Evolutionary conservation across 1,284 basidiomycete species (phyloP).

Genomic region (Gomphus bonarii): DNA sequence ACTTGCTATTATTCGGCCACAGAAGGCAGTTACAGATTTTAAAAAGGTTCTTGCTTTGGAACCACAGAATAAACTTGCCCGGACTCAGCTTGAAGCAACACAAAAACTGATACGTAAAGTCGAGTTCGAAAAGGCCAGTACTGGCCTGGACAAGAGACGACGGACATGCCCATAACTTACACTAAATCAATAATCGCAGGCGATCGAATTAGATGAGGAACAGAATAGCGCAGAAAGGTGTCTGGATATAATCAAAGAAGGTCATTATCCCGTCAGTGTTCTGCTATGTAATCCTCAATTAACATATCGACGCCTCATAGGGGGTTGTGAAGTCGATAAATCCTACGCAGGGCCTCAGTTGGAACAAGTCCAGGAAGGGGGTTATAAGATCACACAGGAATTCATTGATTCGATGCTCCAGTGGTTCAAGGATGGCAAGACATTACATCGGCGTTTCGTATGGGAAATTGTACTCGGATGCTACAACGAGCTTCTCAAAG

Average conservation of each 20-base stretch:
- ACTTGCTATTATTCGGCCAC: slow-evolving; percentile 81
- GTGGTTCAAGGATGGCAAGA: slow-evolving; percentile 89
- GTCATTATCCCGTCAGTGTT: slow-evolving; percentile 26
- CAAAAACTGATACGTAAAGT: slow-evolving; percentile 83
- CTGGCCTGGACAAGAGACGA: neutral
- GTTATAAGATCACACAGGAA: slow-evolving; percentile 61
- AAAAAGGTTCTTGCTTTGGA: slow-evolving; percentile 83
- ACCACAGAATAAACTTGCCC: slow-evolving; percentile 76
- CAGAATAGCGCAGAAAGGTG: slow-evolving; percentile 67
- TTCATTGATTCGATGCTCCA: slow-evolving; percentile 85
- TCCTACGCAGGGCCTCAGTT: slow-evolving; percentile 63
- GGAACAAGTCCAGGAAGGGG: slow-evolving; percentile 40
- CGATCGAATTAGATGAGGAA: slow-evolving; percentile 84
- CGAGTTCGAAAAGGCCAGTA: slow-evolving; percentile 77
- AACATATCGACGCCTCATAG: slow-evolving; percentile 25
- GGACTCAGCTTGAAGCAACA: slow-evolving; percentile 77
- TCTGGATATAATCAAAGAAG: slow-evolving; percentile 70
- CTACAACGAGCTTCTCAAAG: slow-evolving; percentile 63
- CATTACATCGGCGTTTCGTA: slow-evolving; percentile 76
- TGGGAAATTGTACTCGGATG: slow-evolving; percentile 96
- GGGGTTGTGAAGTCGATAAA: slow-evolving; percentile 63
- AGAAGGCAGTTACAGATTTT: slow-evolving; percentile 78
- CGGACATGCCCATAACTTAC: neutral
- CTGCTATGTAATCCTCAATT: neutral
- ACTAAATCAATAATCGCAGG: slow-evolving; percentile 32